Percentiles rank a stretch among this genome's conserved stretches.
These are phyloP conservation scores for Leccinum pachyderme DNA, from an alignment of 1,284 basidiomycete genomes.

Conservation along the genomic window DNA sequence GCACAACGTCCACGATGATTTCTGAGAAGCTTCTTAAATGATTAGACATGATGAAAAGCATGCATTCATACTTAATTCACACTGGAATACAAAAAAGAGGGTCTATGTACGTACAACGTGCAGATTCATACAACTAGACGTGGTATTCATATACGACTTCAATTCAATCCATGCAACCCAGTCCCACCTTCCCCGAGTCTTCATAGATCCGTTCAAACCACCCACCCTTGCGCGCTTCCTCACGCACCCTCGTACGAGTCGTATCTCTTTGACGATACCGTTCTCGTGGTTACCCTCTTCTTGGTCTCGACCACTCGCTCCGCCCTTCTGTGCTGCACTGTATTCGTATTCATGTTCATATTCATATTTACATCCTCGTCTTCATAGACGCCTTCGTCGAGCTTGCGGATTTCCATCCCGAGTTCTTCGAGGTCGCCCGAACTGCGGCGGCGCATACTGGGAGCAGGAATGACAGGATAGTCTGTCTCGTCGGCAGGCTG, in stretches of 20 bases:
- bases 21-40: background rate
- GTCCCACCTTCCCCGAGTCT: background rate
- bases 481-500: constrained; percentile 36
- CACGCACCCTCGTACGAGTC: constrained; percentile 65
- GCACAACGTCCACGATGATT: background rate
- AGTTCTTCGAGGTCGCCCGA: constrained; percentile 55
- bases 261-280: constrained; percentile 58
- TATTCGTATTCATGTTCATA: constrained; percentile 13
- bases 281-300: constrained; percentile 43
- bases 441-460: constrained; percentile 62
- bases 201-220: constrained; percentile 4
- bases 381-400: constrained; percentile 56
- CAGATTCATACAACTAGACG: constrained; percentile 2
- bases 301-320: constrained; percentile 56
- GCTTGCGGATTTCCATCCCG: constrained; percentile 81
- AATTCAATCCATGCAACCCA: background rate
- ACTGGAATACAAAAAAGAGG: background rate
- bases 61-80: background rate
- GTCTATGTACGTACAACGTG: constrained; percentile 2
- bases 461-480: constrained; percentile 53
- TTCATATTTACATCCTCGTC: constrained; percentile 17
- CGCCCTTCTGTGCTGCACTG: constrained; percentile 43
- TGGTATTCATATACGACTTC: background rate
- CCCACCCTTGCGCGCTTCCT: constrained; percentile 1
- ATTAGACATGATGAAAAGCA: background rate